Percentiles rank a stretch among this genome's conserved stretches.
Conservation (phyloP, 139 green algal species). For the Micractinium sp. region DNA sequence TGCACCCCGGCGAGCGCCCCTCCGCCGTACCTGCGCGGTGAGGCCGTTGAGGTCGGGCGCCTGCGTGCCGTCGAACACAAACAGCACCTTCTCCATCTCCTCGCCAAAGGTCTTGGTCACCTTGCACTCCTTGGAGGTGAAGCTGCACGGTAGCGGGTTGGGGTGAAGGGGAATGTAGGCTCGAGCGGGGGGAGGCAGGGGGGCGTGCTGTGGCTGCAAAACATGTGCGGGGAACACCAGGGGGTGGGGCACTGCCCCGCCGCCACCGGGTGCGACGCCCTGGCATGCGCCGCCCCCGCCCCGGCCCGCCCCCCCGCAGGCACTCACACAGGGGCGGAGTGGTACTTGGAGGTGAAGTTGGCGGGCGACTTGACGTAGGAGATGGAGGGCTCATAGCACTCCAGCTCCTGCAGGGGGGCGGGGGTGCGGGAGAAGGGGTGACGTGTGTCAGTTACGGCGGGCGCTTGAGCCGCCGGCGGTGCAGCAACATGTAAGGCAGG, state of each 20-base stretch:
- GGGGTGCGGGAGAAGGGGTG: neutral
- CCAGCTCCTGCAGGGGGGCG: constrained; percentile 18
- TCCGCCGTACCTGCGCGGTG: constrained; percentile 1
- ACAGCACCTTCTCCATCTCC: constrained; percentile 33
- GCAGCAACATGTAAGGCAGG: neutral
- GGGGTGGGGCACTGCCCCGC: too few relatives aligned
- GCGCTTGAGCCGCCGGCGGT: too few relatives aligned
- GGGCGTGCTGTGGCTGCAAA: too few relatives aligned
- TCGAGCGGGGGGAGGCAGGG: neutral
- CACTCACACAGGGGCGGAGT: constrained; percentile 30
- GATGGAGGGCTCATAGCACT: constrained; percentile 45
- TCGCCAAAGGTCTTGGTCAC: constrained; percentile 43
- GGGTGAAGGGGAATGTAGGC: too few relatives aligned
- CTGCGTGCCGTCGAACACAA: constrained; percentile 41
- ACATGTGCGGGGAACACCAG: too few relatives aligned
- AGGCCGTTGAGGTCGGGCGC: constrained; percentile 23
- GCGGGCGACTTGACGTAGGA: constrained; percentile 29
- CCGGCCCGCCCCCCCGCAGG: too few relatives aligned
- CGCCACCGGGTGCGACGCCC: too few relatives aligned
- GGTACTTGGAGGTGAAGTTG: constrained; percentile 43
- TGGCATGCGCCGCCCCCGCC: too few relatives aligned
- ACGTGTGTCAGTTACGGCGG: neutral
- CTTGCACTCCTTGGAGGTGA: constrained; percentile 46
- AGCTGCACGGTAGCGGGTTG: constrained; percentile 3
- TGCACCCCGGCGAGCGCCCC: neutral